Base-by-base conservation (phyloP, 805 yeast species). In the Metschnikowia drakensbergensis region DNA sequence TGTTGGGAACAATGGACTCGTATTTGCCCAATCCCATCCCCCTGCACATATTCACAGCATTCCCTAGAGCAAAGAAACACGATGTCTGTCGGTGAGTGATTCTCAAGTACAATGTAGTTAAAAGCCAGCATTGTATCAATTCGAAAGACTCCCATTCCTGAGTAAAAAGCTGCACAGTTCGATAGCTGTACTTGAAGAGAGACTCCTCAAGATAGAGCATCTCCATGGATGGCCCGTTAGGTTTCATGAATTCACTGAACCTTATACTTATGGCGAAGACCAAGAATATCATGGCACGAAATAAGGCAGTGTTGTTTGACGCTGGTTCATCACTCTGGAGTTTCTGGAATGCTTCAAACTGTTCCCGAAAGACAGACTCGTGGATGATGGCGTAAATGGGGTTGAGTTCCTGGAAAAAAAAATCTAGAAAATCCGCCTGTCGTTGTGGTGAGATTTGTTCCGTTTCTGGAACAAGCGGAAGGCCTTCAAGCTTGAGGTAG, bases 61-160 rank as follows among this genome's bases (percentile, higher is more conserved):
- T 64, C 10, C 75, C 72, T 29, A 76, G 44, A 0, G 78, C 71
- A 53, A 61, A 61, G 66, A 69, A 70, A 35, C 73, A 61, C 0
- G 79, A 67, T 4, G 72, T 66, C 49, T 76, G 81, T 37, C 80
- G 65, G 50, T 72, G 74, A n/a, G 68, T 46, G 23, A 64, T 62
- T 40, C 82, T 61, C 13, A 77, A 56, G 50, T 76, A 77, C 25
- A 75, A 58, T 1, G 77, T 63, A 29, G 72, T 61, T 6, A 77
- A 54, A n/a, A 76, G 58, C 80, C 81, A 77, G 11, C 74, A 68
- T 57, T 77, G 82, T 27, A 77, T 69, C 42, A 78, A 59, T 56
- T 77, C 82, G 39, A 73, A 66, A 5, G 78, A 71, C 53, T 76
- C 79, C 80, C 80, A 78, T 54, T 77, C 80, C 54, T 75, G 74